A percentile compares a stretch with the other conserved stretches of the same genome.
Conservation (phyloP, 495 filamentous ascomycete species). For the Stereocaulon alpinum region DNA sequence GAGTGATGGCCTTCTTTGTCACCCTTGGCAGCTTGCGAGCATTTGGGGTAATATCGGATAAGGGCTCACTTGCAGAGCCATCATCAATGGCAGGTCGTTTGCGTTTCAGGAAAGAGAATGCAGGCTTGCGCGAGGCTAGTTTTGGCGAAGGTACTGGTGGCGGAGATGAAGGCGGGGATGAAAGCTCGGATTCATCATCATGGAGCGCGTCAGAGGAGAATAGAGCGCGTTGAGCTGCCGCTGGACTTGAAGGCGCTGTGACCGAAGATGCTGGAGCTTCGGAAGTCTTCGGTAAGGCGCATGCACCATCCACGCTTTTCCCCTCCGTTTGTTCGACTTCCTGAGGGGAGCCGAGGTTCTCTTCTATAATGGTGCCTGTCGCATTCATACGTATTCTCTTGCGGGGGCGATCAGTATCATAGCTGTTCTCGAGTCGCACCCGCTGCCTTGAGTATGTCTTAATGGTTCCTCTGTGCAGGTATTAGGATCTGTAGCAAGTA, state of each 20-base stretch:
- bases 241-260: constrained; percentile 39
- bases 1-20: constrained; percentile 40
- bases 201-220: constrained; percentile 35
- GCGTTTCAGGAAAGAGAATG: constrained; percentile 45
- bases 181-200: constrained; percentile 36
- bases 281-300: not conserved
- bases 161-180: constrained; percentile 39
- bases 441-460: constrained; percentile 22
- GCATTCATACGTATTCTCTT: constrained; percentile 22
- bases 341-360: constrained; percentile 8
- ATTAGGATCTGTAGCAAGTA: not conserved
- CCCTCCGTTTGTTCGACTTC: constrained; percentile 3
- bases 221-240: constrained; percentile 38
- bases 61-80: constrained; percentile 22
- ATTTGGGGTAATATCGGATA: constrained; percentile 43
- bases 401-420: constrained; percentile 15
- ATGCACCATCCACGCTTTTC: not conserved
- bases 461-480: constrained; percentile 17
- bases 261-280: constrained; percentile 24
- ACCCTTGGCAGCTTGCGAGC: constrained; percentile 26
- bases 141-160: constrained; percentile 47
- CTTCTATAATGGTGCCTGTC: constrained; percentile 16
- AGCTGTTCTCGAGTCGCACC: constrained; percentile 2
- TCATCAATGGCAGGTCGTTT: constrained; percentile 35
- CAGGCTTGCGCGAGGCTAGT: constrained; percentile 45